Conservation (phyloP, 306 rosid species). For the Corylus avellana region DNA sequence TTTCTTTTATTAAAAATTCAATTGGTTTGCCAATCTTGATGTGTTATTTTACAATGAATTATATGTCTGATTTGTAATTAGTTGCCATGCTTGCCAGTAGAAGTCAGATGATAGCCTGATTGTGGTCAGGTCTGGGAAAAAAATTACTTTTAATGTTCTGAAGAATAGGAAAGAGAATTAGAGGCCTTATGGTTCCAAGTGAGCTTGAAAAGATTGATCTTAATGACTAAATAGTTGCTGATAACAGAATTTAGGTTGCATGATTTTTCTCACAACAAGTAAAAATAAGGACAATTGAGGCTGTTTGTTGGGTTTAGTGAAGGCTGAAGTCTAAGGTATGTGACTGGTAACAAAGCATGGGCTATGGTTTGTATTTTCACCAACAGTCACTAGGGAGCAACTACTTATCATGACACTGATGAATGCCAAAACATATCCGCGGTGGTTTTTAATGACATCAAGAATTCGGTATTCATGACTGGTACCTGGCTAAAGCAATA, state of each 20-base stretch:
- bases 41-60: background rate
- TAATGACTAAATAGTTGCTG: background rate
- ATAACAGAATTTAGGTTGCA: background rate
- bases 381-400: background rate
- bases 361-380: background rate
- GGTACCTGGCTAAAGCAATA: background rate
- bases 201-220: background rate
- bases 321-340: background rate
- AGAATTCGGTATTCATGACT: background rate
- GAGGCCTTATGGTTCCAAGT: background rate
- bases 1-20: background rate
- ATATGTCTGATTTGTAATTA: background rate
- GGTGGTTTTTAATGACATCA: background rate
- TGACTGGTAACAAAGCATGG: background rate
- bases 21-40: background rate
- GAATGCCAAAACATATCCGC: background rate
- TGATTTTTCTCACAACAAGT: background rate
- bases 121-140: background rate
- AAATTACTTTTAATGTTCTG: background rate
- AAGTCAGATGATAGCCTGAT: background rate
- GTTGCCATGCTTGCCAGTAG: background rate
- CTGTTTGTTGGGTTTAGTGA: slow-evolving; percentile 1
- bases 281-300: background rate
- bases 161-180: background rate
- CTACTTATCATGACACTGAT: background rate